Evolutionary conservation across 1,284 basidiomycete species (phyloP).

Genomic region (Austroboletus sp.): DNA sequence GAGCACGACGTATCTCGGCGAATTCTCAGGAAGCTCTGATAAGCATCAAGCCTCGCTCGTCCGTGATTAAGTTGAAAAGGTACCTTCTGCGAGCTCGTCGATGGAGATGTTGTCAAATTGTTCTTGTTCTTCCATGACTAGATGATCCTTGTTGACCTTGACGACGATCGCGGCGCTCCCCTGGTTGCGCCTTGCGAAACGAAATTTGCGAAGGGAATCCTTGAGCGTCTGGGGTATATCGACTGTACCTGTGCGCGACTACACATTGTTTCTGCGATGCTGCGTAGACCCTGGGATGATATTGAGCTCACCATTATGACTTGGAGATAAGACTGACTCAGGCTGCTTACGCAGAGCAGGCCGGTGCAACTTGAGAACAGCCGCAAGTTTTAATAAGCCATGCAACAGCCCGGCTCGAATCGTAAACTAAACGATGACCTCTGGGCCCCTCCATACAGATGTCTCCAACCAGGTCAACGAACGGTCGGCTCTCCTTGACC

Average conservation of each 20-base stretch:
- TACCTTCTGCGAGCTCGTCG: conserved; percentile 82
- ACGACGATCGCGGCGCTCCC: conserved; percentile 75
- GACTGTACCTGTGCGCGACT: conserved; percentile 64
- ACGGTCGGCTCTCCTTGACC: conserved; percentile 32
- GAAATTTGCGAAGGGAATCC: conserved; percentile 73
- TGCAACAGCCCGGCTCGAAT: background rate
- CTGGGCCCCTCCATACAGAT: conserved; percentile 30
- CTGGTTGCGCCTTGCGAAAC: conserved; percentile 63
- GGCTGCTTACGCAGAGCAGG: conserved; percentile 5
- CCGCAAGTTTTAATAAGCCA: background rate
- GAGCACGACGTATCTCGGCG: conserved; percentile 80
- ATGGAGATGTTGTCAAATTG: conserved; percentile 69
- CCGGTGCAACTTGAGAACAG: no score
- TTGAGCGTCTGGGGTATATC: conserved; percentile 76
- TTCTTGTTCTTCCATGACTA: conserved; percentile 78
- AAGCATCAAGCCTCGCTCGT: background rate
- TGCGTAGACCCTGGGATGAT: background rate
- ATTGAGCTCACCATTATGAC: conserved; percentile 26
- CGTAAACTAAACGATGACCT: conserved; percentile 9
- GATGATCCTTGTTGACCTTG: conserved; percentile 78
- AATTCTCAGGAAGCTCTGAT: conserved; percentile 82
- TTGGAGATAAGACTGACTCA: background rate
- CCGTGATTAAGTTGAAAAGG: conserved; percentile 6
- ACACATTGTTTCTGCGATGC: background rate
- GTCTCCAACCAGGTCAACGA: conserved; percentile 40